Evolutionary conservation across 176 grass and related monocot genomes (phyloP).

Genomic region (Zea luxurians): DNA sequence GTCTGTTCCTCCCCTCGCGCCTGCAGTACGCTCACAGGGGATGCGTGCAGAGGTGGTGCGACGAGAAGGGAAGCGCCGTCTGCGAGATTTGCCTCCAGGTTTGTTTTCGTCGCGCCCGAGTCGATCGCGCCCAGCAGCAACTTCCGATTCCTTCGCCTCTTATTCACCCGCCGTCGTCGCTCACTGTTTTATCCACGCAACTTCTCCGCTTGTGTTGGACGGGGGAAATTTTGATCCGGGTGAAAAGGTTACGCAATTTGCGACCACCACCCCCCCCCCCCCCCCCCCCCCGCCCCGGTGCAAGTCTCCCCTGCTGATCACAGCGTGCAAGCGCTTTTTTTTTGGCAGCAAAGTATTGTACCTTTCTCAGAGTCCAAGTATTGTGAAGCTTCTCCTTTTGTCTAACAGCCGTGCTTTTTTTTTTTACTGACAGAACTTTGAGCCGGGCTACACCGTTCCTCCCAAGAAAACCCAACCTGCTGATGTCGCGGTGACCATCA

Average conservation of each 20-base stretch:
- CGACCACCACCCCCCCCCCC: no score
- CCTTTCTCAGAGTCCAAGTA: constrained; percentile 26
- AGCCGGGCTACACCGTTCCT: constrained; percentile 65
- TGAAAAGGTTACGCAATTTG: neutral
- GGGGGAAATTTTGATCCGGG: neutral
- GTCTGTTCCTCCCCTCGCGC: neutral
- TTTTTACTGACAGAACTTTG: constrained; percentile 62
- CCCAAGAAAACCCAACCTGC: constrained; percentile 56
- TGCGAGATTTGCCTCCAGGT: constrained; percentile 91
- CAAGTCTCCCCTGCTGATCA: neutral
- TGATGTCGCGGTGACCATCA: constrained; percentile 67
- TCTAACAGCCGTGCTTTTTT: constrained; percentile 13
- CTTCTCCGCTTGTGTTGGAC: neutral
- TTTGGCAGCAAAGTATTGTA: constrained; percentile 17
- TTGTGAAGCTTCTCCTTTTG: neutral
- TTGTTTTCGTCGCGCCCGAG: neutral
- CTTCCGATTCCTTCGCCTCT: no score
- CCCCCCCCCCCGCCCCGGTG: neutral
- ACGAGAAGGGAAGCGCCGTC: constrained; percentile 71
- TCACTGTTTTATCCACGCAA: constrained; percentile 27
- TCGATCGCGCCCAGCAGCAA: no score
- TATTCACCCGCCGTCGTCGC: no score
- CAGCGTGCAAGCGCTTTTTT: constrained; percentile 2
- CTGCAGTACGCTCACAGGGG: constrained; percentile 73
- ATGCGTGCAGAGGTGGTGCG: constrained; percentile 84